Conservation (phyloP, 2,329 filamentous ascomycete species). For the Conoideocrella luteorostrata region DNA sequence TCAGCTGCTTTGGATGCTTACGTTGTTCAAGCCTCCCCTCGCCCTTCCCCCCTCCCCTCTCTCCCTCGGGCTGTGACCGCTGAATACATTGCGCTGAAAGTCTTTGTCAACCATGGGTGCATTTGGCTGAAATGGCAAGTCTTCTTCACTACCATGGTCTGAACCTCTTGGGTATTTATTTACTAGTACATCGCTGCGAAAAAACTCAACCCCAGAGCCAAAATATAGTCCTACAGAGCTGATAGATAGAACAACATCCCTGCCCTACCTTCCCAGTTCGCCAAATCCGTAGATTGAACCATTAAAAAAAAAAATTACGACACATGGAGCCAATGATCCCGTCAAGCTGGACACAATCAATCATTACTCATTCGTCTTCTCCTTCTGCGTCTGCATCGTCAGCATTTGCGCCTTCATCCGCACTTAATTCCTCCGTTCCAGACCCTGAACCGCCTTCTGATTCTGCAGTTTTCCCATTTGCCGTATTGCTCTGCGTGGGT, state of each 20-base stretch:
- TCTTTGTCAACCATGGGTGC: no score
- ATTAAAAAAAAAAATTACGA: not conserved
- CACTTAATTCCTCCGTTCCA: slow-evolving; percentile 3
- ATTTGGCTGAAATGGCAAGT: no score
- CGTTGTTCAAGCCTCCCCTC: no score
- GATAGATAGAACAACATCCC: not conserved
- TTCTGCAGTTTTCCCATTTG: slow-evolving; percentile 11
- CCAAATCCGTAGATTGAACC: not conserved
- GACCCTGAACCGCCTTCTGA: slow-evolving; percentile 1
- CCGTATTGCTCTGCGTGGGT: slow-evolving; percentile 10
- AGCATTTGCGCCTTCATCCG: not conserved
- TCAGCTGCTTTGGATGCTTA: no score
- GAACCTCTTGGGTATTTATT: no score
- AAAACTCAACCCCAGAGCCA: not conserved
- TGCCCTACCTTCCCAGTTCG: slow-evolving; percentile 1
- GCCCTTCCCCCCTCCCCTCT: no score
- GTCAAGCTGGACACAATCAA: not conserved
- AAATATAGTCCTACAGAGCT: not conserved
- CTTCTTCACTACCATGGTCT: no score
- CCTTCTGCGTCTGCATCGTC: slow-evolving; percentile 2
- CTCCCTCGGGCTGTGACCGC: no score
- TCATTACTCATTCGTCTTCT: slow-evolving; percentile 3
- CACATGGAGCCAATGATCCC: not conserved
- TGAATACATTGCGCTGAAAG: no score
- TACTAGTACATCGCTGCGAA: not conserved